phyloP scores from a whole-genome alignment of 495 filamentous ascomycete genomes.

The Elaphomyces granulatus region DNA sequence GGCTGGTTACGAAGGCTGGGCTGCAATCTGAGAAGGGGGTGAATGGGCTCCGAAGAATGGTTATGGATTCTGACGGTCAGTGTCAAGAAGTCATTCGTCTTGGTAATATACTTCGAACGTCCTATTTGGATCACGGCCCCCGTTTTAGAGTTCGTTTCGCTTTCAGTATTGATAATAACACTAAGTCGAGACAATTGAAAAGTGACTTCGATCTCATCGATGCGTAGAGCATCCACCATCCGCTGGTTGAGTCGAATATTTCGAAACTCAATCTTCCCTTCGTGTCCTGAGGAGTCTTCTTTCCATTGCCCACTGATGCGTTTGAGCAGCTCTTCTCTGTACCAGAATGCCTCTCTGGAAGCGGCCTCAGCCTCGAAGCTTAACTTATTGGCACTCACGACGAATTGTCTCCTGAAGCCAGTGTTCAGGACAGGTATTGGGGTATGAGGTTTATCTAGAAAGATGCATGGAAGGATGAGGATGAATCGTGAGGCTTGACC shows the following conservation, averaged over 20 bases:
- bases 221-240: constrained; percentile 71
- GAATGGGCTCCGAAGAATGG: constrained; percentile 49
- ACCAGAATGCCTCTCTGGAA: constrained; percentile 82
- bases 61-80: constrained; percentile 57
- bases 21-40: constrained; percentile 61
- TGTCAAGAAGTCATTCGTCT: constrained; percentile 56
- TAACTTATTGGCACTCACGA: constrained; percentile 65
- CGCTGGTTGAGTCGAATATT: constrained; percentile 52
- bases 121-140: constrained; percentile 24
- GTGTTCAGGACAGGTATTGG: constrained; percentile 70
- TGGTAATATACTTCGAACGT: constrained; percentile 39
- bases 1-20: constrained; percentile 62
- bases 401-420: constrained; percentile 63
- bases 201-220: constrained; percentile 65
- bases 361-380: constrained; percentile 66
- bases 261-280: constrained; percentile 62
- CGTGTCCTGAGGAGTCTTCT: constrained; percentile 40
- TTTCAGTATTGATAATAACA: constrained; percentile 8
- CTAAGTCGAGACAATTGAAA: constrained; percentile 30
- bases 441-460: constrained; percentile 59
- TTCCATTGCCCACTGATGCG: constrained; percentile 56
- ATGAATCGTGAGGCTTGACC: constrained; percentile 67
- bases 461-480: constrained; percentile 60
- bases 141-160: constrained; percentile 2
- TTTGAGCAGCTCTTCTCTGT: constrained; percentile 69